Evolutionary conservation across 1,284 basidiomycete genomes (phyloP), one percentile per base, ranked within the genome.

Genomic region (Ceratobasidium sp.): DNA sequence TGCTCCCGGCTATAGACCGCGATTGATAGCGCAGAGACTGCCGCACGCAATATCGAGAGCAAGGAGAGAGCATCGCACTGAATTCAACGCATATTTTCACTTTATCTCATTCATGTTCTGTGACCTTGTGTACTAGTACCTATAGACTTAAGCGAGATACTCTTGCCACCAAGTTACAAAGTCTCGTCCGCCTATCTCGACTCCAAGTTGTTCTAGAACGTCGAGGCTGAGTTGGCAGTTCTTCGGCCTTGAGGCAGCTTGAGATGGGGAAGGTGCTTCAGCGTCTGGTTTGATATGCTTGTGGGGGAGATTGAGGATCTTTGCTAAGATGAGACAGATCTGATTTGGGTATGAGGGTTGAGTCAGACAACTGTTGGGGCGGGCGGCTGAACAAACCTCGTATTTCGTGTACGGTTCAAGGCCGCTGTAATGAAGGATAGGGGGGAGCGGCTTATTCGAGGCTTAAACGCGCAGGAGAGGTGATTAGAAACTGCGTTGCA

Each of bases 331-430:
- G 33, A 92, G 84, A 81, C 92, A 93, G 75, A 96, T 95, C 78
- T 72, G 50, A n/a, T 48, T 5, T 48, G 17, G 11, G 2, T 48
- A 19, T 69, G 22, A 69, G 53, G 15, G n/a, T 8, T 27, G 36
- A 41, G 11, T 11, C 11, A 24, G n/a, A 15, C 24, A 7, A 27
- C 31, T 4, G 19, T 29, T 41, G 31, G 15, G 19, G 27, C 15
- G n/a, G 22, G 17, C 36, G 31, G n/a, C 22, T 29, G 22, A 8
- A 19, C 54, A n/a, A 60, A 72, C 69, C 45, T 91, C 91, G 81
- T 94, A 95, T 83, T 96, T 96, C 2, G 94, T 95, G 81, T 91
- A 90, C 7, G 90, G 89, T 80, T 94, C 91, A 11, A 86, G 84
- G 0, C 87, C 88, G 14, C 93, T 92, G 81, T 92, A 95, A 80